A percentile compares a stretch with the other conserved stretches of the same genome.
Evolutionary conservation across 352 stramenopile species (phyloP).

Genomic region (Pythium graminicola): DNA sequence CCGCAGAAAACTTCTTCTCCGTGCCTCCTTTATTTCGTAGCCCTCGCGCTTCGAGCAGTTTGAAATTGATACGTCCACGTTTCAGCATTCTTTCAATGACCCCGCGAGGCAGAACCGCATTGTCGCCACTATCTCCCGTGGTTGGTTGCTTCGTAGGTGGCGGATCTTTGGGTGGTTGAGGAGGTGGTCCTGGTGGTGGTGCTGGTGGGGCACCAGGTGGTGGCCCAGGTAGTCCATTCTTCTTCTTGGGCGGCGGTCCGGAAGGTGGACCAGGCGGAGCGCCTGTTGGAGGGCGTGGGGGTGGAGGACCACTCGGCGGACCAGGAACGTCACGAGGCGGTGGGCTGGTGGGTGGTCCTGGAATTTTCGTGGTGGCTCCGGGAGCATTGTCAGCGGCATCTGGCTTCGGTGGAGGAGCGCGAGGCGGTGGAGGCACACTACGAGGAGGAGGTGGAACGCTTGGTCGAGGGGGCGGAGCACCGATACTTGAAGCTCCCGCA

Average conservation of each 20-base stretch:
- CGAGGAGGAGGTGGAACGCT: too few relatives aligned
- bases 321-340: constrained; percentile 9
- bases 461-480: constrained; percentile 26
- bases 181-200: constrained; percentile 40
- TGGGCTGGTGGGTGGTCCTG: constrained; percentile 5
- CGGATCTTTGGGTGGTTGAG: constrained; percentile 42
- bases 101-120: neutral
- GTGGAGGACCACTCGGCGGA: constrained; percentile 15
- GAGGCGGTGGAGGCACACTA: constrained; percentile 27
- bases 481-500: too few relatives aligned
- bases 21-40: constrained; percentile 50
- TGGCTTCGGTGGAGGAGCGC: constrained; percentile 21
- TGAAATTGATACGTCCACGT: constrained; percentile 62
- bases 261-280: constrained; percentile 28
- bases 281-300: constrained; percentile 24
- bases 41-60: constrained; percentile 54
- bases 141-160: constrained; percentile 23
- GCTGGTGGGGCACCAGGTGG: constrained; percentile 41
- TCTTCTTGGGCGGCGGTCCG: constrained; percentile 28
- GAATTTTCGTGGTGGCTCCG: constrained; percentile 6
- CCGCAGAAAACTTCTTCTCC: constrained; percentile 66
- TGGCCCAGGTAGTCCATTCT: constrained; percentile 26
- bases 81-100: constrained; percentile 49
- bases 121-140: neutral
- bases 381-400: neutral